A percentile compares a stretch with the other conserved stretches of the same genome.
Conservation (phyloP, 2,329 filamentous ascomycete species). For the Botrytis sinoallii region DNA sequence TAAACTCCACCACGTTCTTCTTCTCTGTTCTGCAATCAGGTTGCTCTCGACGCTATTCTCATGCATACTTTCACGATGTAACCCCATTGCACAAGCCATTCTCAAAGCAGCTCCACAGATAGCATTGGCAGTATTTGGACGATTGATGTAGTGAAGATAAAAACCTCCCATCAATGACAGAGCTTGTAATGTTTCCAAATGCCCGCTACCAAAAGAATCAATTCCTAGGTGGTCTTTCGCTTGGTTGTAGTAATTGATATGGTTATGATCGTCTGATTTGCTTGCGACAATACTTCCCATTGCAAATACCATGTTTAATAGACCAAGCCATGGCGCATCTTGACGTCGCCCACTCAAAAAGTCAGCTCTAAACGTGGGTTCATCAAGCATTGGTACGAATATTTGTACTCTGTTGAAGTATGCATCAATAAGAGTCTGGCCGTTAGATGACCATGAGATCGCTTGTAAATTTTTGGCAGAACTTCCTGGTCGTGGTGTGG, state of each 20-base stretch:
- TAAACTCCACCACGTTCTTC: slow-evolving; percentile 72
- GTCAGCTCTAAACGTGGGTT: slow-evolving; percentile 64
- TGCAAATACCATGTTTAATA: slow-evolving; percentile 74
- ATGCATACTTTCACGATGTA: slow-evolving; percentile 61
- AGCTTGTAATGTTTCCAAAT: slow-evolving; percentile 71
- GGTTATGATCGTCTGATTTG: slow-evolving; percentile 58
- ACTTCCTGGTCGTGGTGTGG: slow-evolving; percentile 36
- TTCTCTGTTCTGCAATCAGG: slow-evolving; percentile 56
- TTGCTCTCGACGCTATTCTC: slow-evolving; percentile 25
- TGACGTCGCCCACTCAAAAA: slow-evolving; percentile 60
- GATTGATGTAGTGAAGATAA: slow-evolving; percentile 75
- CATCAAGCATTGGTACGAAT: slow-evolving; percentile 71
- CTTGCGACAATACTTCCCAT: slow-evolving; percentile 69
- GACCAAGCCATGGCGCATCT: slow-evolving; percentile 67
- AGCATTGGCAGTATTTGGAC: slow-evolving; percentile 73
- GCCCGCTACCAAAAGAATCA: slow-evolving; percentile 65
- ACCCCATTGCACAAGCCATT: slow-evolving; percentile 70
- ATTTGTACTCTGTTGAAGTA: slow-evolving; percentile 73
- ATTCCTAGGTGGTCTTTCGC: slow-evolving; percentile 65
- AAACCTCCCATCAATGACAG: slow-evolving; percentile 69
- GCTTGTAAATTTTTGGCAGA: slow-evolving; percentile 38
- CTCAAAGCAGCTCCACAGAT: slow-evolving; percentile 68
- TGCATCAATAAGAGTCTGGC: slow-evolving; percentile 67
- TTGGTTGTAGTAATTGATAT: slow-evolving; percentile 67
- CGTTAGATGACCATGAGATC: slow-evolving; percentile 60